A percentile compares a stretch with the other conserved stretches of the same genome.
Evolutionary conservation across 192 early-diverging fungal species (phyloP).

Genomic region (Backusella liffmaniae): DNA sequence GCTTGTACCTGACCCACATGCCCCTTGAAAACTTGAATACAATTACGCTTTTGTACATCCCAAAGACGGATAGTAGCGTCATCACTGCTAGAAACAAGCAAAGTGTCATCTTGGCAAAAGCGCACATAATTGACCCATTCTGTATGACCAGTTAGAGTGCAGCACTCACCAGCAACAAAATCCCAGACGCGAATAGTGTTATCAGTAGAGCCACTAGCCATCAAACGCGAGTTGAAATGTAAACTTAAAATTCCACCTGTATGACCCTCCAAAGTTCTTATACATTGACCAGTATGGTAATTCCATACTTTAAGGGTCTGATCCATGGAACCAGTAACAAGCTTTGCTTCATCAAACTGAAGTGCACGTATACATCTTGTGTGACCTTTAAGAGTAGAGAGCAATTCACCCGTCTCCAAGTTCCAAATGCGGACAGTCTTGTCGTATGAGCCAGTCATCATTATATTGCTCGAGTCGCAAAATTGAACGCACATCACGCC

Average conservation of each 20-base stretch:
- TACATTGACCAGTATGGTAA: slow-evolving; percentile 83
- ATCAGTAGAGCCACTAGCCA: slow-evolving; percentile 87
- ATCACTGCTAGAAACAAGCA: slow-evolving; percentile 84
- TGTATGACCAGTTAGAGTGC: slow-evolving; percentile 76
- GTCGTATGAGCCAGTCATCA: slow-evolving; percentile 91
- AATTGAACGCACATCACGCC: slow-evolving; percentile 90
- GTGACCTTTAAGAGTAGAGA: slow-evolving; percentile 83
- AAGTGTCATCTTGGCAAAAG: slow-evolving; percentile 59
- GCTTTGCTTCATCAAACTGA: slow-evolving; percentile 93
- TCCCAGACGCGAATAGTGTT: slow-evolving; percentile 89
- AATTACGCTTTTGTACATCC: slow-evolving; percentile 74
- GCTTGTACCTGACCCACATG: slow-evolving; percentile 78
- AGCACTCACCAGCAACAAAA: slow-evolving; percentile 62
- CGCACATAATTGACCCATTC: slow-evolving; percentile 94
- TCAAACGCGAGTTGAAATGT: slow-evolving; percentile 72
- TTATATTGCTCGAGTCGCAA: slow-evolving; percentile 64
- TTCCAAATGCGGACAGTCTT: slow-evolving; percentile 88
- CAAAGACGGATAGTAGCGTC: slow-evolving; percentile 83
- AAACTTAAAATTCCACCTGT: slow-evolving; percentile 80
- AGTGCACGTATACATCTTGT: slow-evolving; percentile 81
- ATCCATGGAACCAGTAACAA: slow-evolving; percentile 93
- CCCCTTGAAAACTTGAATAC: slow-evolving; percentile 66
- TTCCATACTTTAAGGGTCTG: slow-evolving; percentile 92
- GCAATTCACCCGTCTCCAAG: slow-evolving; percentile 75
- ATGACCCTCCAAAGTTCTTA: slow-evolving; percentile 78